Base-by-base conservation (phyloP, 2,329 filamentous ascomycete species). In the Xylariaceae sp. region DNA sequence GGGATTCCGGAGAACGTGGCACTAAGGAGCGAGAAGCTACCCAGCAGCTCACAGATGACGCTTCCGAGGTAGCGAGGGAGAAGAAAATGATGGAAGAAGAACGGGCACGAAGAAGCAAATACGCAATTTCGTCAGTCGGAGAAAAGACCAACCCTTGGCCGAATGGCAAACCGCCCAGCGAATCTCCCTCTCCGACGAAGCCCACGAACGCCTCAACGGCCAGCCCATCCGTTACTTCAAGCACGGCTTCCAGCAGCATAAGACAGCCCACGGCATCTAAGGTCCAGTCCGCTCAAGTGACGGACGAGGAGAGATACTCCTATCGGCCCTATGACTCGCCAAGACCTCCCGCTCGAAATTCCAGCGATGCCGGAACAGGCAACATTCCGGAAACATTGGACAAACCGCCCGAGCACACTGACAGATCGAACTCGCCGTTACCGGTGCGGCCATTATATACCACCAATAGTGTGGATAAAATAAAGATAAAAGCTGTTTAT, bases 401-500 rank as follows among this genome's bases (percentile, higher is more conserved):
- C 74, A 88, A 91, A 1, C 83, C 89, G 1, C 95, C 91, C 8
- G 86, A 90, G 60, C 92, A 90, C 13, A 97, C 92, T 0, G 82
- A 90, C 9, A 86, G 86, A 59, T 96, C 92, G 5, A 90, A 90
- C 4, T 90, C 92, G 7, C 91, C 92, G 13, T 88, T 89, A 1
- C 92, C 89, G 2, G 82, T 87, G 64, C 85, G 89, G 52, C 86
- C 87, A 1, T 84, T 90, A 1, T 97, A 97, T 75, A 83, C 85
- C 42, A 97, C 92, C 34, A 90, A 89, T 65, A 91, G 97, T 72
- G 92, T 93, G 0, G 87, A 96, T 77, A 99, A 99, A 81, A 94
- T 99, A 71, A 87, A 96, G 63, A 93, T 99, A 74, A 89, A 89
- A 70, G 94, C 88, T 9, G 94, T 97, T 2, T 97, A 96, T 72